Percentiles rank a stretch among this genome's conserved stretches.
phyloP scores from a whole-genome alignment of 371 early-diverging fungal species.

The Batkoa obscura region DNA sequence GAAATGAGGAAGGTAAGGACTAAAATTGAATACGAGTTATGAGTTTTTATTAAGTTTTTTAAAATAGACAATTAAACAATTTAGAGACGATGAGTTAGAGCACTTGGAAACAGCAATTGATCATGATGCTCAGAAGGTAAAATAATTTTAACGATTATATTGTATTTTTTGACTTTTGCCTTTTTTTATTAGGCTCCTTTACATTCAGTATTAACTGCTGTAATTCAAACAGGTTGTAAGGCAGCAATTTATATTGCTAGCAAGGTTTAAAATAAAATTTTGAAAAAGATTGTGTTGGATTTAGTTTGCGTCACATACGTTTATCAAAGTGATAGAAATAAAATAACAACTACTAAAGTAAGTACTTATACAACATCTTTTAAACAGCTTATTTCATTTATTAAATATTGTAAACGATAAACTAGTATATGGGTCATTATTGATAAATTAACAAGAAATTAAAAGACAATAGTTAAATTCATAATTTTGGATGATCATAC shows the following conservation, averaged over 20 bases:
- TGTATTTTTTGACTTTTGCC: background rate
- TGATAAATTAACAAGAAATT: too few relatives aligned
- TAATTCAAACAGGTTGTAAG: slow-evolving; percentile 10
- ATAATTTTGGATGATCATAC: too few relatives aligned
- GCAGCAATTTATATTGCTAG: slow-evolving; percentile 9
- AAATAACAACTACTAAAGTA: too few relatives aligned
- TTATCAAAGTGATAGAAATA: too few relatives aligned
- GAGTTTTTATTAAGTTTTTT: background rate
- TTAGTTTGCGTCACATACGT: too few relatives aligned
- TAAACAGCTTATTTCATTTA: too few relatives aligned
- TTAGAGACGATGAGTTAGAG: slow-evolving; percentile 89
- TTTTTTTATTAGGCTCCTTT: slow-evolving; percentile 7
- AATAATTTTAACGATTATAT: background rate
- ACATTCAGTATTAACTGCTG: slow-evolving; percentile 1
- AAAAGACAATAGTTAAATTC: too few relatives aligned
- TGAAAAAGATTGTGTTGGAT: too few relatives aligned
- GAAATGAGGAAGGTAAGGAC: slow-evolving; percentile 32
- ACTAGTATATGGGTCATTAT: too few relatives aligned
- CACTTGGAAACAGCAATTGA: slow-evolving; percentile 83
- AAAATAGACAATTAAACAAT: slow-evolving; percentile 42
- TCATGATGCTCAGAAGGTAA: slow-evolving; percentile 58
- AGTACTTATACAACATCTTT: too few relatives aligned
- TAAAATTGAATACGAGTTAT: background rate
- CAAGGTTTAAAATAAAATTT: slow-evolving; percentile 1
- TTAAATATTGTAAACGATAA: too few relatives aligned